Base-by-base conservation (phyloP, 805 yeast genomes). In the Wickerhamiella azymoides region DNA sequence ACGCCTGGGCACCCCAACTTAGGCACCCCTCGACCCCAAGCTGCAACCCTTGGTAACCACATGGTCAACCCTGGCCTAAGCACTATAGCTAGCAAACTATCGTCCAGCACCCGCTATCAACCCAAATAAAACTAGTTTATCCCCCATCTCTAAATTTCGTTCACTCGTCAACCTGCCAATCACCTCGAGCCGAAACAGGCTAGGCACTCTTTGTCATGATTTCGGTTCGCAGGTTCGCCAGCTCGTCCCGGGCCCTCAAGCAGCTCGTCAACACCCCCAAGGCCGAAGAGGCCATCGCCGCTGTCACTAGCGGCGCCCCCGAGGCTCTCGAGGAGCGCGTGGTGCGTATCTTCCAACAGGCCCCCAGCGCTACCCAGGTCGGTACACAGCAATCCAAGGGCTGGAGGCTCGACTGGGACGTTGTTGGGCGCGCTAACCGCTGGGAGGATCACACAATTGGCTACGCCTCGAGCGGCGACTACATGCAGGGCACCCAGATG, bases 381-480 rank as follows among this genome's bases (percentile, higher is more conserved):
- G 84, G 88, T 10, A 56, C 55, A 16, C 55, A 48, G 40, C 62
- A 62, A 38, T 61, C 69, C 45, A 54, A 57, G 52, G 57, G 60
- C 44, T 84, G 94, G 94, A 77, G 75, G 57, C 59, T 84, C 47
- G 93, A 84, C 63, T 84, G 92, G 89, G 94, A 84, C 58, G 73
- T 83, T 36, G 65, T 79, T 47, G 77, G 77, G 39, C 76, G 79
- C 57, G 84, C 81, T 18, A 77, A 84, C 68, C 69, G 92, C 60
- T 84, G 94, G 94, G 94, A 84, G 60, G 84, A 84, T 63, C 89
- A 82, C 61, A 69, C 84, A 60, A 84, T 84, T 63, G 94, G 94
- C 21, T 84, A 82, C 69, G 88, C 82, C 57, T 74, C 83, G 39
- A 70, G 81, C 39, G 75, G 82, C 32, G 94, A 84, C 62, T 79